phyloP scores from a whole-genome alignment of 1,139 yeast genomes.

The Kurtzmaniella natalensis region DNA sequence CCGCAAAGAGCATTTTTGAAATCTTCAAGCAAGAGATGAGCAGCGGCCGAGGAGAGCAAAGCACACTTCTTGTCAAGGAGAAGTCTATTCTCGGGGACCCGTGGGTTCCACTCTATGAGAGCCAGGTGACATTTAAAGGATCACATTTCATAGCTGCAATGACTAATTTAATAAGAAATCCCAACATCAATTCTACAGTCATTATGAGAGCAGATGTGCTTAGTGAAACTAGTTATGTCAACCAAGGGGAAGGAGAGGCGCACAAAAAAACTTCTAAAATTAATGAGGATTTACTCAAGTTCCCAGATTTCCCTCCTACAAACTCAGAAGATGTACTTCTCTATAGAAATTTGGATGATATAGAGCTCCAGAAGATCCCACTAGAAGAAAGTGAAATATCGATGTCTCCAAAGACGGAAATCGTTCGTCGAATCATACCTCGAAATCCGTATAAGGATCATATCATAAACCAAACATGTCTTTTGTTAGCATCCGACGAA shows the following conservation, averaged over 20 bases:
- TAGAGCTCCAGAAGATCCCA: conserved; percentile 45
- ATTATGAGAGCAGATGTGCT: conserved; percentile 85
- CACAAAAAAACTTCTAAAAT: conserved; percentile 16
- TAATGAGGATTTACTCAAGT: conserved; percentile 28
- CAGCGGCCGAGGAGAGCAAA: background rate
- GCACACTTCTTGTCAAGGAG: conserved; percentile 6
- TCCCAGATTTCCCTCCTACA: conserved; percentile 20
- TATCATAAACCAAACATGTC: conserved; percentile 80
- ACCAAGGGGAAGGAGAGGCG: conserved; percentile 37
- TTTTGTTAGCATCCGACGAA: conserved; percentile 30
- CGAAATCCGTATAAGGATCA: conserved; percentile 84
- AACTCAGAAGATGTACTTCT: conserved; percentile 32
- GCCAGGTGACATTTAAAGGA: conserved; percentile 39
- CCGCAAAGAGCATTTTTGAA: no score
- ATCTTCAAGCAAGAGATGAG: background rate
- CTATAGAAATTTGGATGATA: conserved; percentile 52
- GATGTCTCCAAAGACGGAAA: conserved; percentile 41
- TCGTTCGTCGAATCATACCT: conserved; percentile 80
- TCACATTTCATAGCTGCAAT: conserved; percentile 70
- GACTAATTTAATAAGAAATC: conserved; percentile 76
- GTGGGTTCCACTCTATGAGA: conserved; percentile 60
- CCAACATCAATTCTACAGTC: conserved; percentile 89
- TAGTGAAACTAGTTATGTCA: conserved; percentile 46
- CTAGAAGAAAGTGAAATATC: conserved; percentile 23
- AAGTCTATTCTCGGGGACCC: conserved; percentile 53